A percentile compares a stretch with the other conserved stretches of the same genome.
phyloP scores from a whole-genome alignment of 2,329 filamentous ascomycete species.

The Trichophyton equinum region DNA sequence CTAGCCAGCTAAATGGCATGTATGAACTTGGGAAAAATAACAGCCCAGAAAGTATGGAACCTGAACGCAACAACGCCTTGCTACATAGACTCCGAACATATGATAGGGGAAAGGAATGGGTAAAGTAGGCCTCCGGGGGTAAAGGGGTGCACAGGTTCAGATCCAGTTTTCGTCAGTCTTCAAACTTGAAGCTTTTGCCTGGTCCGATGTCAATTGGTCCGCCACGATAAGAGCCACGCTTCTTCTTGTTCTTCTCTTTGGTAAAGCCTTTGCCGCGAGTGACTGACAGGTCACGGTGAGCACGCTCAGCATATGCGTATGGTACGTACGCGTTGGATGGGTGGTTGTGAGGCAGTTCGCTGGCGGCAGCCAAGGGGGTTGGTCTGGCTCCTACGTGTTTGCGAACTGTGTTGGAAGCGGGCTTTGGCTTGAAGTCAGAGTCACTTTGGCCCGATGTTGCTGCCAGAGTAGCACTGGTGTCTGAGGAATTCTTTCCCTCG shows the following conservation, averaged over 20 bases:
- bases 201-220: conserved; percentile 72
- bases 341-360: conserved; percentile 56
- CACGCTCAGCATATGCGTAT: conserved; percentile 79
- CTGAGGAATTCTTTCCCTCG: conserved; percentile 18
- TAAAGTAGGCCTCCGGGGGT: neutral
- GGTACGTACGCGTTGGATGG: conserved; percentile 68
- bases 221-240: conserved; percentile 78
- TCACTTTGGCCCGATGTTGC: conserved; percentile 15
- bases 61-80: neutral
- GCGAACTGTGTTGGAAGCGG: conserved; percentile 23
- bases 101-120: neutral
- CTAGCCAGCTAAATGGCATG: neutral
- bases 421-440: conserved; percentile 16
- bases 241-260: conserved; percentile 99
- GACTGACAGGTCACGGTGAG: conserved; percentile 75
- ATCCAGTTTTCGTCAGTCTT: conserved; percentile 47
- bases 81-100: neutral
- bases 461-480: conserved; percentile 22
- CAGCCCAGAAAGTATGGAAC: neutral
- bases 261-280: conserved; percentile 96
- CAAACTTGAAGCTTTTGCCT: conserved; percentile 86
- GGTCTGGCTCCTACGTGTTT: conserved; percentile 41
- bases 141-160: neutral
- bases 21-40: neutral
- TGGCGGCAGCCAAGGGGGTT: conserved; percentile 66